Evolutionary conservation across 1,284 basidiomycete species (phyloP), one percentile per base, ranked within the genome.

Genomic region (Marasmius sp.): DNA sequence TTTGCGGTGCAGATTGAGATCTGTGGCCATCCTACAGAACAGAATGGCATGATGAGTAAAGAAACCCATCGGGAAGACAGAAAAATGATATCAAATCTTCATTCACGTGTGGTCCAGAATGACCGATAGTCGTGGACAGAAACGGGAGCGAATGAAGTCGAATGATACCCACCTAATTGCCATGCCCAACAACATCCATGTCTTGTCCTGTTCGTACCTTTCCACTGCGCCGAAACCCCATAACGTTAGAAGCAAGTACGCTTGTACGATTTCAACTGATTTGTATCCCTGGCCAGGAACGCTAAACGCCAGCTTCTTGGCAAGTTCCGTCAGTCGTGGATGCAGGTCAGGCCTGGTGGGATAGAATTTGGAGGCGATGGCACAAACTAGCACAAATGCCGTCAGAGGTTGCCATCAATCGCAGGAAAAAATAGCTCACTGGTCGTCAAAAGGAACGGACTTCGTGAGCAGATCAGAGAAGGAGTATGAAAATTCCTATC

Each of bases 121-220:
- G 27, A 27, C 27, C 27, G 27, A 27, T 27, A 27, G 27, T 27
- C 70, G 20, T 36, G n/a, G 34, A 22, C 50, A 45, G 33, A 41
- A 38, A 22, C n/a, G 39, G 51, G 11, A 36, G 34, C 3, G n/a
- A 12, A n/a, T n/a, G n/a, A 59, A 3, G 3, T 33, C 11, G 14
- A 52, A 27, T 20, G 47, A 10, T 5, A 54, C 65, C 10, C 49
- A 91, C 89, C 91, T 81, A 66, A 93, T 93, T 14, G 85, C 92
- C 89, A 94, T 92, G 37, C 93, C 93, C 34, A 96, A 80, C 56
- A 94, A 80, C 68, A 94, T 74, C 95, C 97, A 99, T 0, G 96
- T 98, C 69, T 93, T 89, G 77, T 99, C 97, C 70, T 98, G 95
- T 73, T 99, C 97, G 71, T 94, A 98, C 16, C 93, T 85, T 75